Conservation (phyloP, 371 early-diverging fungal species). For the Amoeboaphelidium protococcarum region DNA sequence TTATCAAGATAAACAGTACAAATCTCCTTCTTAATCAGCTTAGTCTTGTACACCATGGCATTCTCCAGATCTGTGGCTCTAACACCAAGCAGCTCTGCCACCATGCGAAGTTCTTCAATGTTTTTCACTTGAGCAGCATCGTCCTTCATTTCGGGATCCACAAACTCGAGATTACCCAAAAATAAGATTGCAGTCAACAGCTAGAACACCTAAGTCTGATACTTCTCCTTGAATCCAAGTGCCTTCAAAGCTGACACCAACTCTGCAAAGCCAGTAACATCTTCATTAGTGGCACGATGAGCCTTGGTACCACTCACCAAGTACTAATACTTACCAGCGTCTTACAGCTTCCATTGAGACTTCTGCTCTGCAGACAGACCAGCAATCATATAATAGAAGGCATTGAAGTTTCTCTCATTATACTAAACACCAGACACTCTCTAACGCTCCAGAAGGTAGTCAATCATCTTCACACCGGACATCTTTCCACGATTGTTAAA, state of each 20-base stretch:
- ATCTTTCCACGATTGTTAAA: conserved; percentile 62
- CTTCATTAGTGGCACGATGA: conserved; percentile 13
- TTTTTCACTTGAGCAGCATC: conserved; percentile 38
- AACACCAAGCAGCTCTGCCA: conserved; percentile 62
- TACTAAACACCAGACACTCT: conserved; percentile 28
- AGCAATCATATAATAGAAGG: conserved; percentile 53
- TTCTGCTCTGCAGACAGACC: conserved; percentile 10
- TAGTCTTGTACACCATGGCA: conserved; percentile 60
- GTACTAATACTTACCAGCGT: conserved; percentile 4
- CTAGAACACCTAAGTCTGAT: conserved; percentile 50
- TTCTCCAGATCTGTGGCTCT: conserved; percentile 45
- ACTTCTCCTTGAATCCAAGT: conserved; percentile 48
- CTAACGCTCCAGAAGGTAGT: conserved; percentile 58
- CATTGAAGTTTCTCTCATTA: conserved; percentile 62
- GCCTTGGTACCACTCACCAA: conserved; percentile 6
- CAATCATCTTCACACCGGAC: conserved; percentile 49
- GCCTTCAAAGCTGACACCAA: conserved; percentile 44
- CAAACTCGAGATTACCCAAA: conserved; percentile 65
- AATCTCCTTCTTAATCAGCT: conserved; percentile 43
- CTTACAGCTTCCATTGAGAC: background rate
- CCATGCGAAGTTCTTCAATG: conserved; percentile 39
- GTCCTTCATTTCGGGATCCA: conserved; percentile 29
- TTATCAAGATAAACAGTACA: conserved; percentile 60
- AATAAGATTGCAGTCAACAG: conserved; percentile 65
- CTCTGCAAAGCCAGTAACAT: conserved; percentile 26